phyloP scores from a whole-genome alignment of 192 early-diverging fungal species.

The Cladochytrium replicatum region DNA sequence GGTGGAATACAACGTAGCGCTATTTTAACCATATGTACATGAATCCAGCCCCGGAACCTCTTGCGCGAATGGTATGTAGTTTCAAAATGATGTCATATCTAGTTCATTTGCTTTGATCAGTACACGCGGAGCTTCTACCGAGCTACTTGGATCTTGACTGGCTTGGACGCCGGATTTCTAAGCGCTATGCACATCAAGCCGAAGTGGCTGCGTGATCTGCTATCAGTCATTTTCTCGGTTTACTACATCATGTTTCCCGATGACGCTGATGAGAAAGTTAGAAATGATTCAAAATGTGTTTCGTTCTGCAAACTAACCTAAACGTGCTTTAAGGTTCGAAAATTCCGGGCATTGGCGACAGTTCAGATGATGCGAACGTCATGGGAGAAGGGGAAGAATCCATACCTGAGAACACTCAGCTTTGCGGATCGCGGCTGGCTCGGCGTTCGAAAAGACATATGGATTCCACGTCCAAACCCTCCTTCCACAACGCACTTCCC shows the following conservation, averaged over 20 bases:
- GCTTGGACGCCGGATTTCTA: constrained; percentile 90
- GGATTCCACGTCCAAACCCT: constrained; percentile 26
- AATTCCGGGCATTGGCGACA: constrained; percentile 64
- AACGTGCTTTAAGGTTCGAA: constrained; percentile 35
- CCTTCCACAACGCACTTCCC: constrained; percentile 34
- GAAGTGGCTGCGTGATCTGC: constrained; percentile 60
- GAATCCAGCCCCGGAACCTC: constrained; percentile 63
- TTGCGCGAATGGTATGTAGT: constrained; percentile 60
- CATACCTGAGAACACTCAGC: constrained; percentile 45
- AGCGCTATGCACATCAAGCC: constrained; percentile 75
- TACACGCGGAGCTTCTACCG: constrained; percentile 88
- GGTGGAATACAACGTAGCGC: not conserved
- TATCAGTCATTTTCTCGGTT: constrained; percentile 64
- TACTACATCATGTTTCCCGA: constrained; percentile 83
- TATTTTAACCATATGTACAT: constrained; percentile 1
- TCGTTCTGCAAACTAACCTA: not conserved
- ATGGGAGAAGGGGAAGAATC: constrained; percentile 85
- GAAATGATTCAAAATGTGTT: not conserved
- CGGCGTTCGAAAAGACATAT: constrained; percentile 28
- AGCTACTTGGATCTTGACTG: constrained; percentile 79
- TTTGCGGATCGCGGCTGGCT: constrained; percentile 28
- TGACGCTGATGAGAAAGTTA: constrained; percentile 71
- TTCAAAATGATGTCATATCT: not conserved
- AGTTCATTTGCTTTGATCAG: constrained; percentile 29
- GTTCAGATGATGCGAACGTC: constrained; percentile 75